A percentile compares a stretch with the other conserved stretches of the same genome.
Conservation (phyloP, 768 basidiomycete genomes). For the Tylopilus vinaceipallidus region DNA sequence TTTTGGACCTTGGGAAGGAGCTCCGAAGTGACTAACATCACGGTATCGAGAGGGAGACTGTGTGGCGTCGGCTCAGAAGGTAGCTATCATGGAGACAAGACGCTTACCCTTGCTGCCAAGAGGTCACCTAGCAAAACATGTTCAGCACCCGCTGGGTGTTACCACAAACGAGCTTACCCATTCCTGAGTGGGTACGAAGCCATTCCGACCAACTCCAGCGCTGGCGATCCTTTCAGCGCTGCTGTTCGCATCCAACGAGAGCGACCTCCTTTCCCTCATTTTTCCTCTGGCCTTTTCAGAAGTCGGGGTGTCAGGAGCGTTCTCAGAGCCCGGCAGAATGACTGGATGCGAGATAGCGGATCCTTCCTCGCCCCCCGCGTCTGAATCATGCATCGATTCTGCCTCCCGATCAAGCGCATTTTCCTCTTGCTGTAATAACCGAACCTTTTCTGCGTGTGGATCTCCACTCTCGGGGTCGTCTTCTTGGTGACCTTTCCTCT, state of each 20-base stretch:
- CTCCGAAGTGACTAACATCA: conserved; percentile 87
- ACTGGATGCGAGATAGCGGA: conserved; percentile 31
- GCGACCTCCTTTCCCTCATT: conserved; percentile 72
- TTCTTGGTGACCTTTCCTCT: conserved; percentile 21
- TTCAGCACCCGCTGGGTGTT: conserved; percentile 1
- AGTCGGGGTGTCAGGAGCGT: conserved; percentile 32
- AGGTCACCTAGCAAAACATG: conserved; percentile 57
- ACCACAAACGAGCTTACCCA: conserved; percentile 58
- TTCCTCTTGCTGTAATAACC: conserved; percentile 57
- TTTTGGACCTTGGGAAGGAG: conserved; percentile 82
- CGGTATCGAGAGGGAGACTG: conserved; percentile 84
- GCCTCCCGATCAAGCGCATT: conserved; percentile 24
- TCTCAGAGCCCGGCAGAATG: conserved; percentile 45
- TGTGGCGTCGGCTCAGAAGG: conserved; percentile 8
- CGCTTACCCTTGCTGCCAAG: conserved; percentile 92
- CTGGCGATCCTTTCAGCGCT: conserved; percentile 66
- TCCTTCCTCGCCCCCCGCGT: conserved; percentile 14
- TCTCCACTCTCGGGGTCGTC: conserved; percentile 30
- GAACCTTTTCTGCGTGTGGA: conserved; percentile 56
- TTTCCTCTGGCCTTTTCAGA: conserved; percentile 95
- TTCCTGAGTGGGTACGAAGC: conserved; percentile 94
- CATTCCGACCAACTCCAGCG: conserved; percentile 77
- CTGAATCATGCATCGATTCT: conserved; percentile 19
- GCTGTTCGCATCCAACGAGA: conserved; percentile 47
- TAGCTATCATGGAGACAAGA: background rate